These are phyloP conservation scores for Aspergillus unguis DNA, from an alignment of 2,329 filamentous ascomycete genomes.

Conservation along the genomic window DNA sequence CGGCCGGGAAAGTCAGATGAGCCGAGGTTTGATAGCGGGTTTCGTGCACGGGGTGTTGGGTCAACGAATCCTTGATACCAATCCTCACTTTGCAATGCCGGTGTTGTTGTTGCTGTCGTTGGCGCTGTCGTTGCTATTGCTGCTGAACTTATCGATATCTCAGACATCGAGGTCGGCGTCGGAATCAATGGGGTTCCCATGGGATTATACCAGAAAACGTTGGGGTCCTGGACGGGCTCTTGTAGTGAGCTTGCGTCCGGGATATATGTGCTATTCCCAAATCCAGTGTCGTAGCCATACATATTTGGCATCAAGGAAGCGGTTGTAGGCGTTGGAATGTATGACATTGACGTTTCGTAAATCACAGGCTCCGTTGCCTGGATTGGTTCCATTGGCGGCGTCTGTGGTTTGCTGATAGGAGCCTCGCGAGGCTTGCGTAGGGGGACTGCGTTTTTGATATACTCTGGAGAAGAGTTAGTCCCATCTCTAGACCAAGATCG, in stretches of 20 bases:
- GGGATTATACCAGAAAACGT: neutral
- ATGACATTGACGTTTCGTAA: neutral
- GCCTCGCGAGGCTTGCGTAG: neutral
- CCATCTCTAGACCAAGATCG: neutral
- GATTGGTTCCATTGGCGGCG: neutral
- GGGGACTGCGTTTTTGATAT: constrained; percentile 11
- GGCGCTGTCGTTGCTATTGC: neutral
- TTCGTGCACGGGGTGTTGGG: neutral
- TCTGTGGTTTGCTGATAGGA: neutral
- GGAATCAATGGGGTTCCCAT: constrained; percentile 40
- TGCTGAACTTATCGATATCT: neutral
- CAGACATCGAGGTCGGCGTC: neutral
- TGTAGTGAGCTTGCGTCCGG: neutral
- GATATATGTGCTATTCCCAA: neutral
- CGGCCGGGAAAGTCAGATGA: neutral
- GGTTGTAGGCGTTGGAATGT: constrained; percentile 1
- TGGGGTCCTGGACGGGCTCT: neutral
- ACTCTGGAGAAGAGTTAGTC: constrained; percentile 4
- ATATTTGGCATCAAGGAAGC: neutral
- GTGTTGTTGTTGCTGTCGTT: neutral
- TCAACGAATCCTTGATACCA: constrained; percentile 10
- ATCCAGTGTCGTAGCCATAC: neutral
- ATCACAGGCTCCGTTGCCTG: neutral
- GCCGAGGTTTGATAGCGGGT: neutral
- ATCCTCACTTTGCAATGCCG: neutral